Conservation (phyloP, 495 filamentous ascomycete species). For the Chlorociboria aeruginascens region DNA sequence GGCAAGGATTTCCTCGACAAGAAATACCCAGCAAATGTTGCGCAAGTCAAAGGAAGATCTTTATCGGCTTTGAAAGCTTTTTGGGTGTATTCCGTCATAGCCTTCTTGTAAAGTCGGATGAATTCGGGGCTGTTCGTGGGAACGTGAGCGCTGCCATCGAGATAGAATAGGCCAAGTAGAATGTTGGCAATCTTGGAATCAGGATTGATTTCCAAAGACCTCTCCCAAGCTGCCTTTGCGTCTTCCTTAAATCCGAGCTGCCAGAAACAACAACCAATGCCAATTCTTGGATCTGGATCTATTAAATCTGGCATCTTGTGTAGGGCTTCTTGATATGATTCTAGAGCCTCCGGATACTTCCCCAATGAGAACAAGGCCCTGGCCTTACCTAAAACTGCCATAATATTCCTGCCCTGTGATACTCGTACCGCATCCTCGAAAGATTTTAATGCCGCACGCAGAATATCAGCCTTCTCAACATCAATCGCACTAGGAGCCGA, state of each 20-base stretch:
- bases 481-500: constrained; percentile 48
- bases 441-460: constrained; percentile 73
- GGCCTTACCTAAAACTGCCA: constrained; percentile 80
- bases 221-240: constrained; percentile 80
- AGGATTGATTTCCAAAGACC: constrained; percentile 73
- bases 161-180: constrained; percentile 76
- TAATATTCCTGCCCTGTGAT: constrained; percentile 74
- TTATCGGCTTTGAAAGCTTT: constrained; percentile 94
- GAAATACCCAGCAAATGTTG: constrained; percentile 82
- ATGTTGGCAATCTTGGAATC: constrained; percentile 86
- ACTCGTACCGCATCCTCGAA: constrained; percentile 86
- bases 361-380: constrained; percentile 74
- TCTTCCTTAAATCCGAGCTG: constrained; percentile 87
- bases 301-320: constrained; percentile 71
- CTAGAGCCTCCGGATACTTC: constrained; percentile 68
- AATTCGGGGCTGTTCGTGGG: constrained; percentile 67
- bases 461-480: constrained; percentile 63
- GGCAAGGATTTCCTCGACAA: constrained; percentile 60
- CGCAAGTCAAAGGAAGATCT: constrained; percentile 78
- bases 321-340: constrained; percentile 76
- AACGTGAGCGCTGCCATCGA: constrained; percentile 69
- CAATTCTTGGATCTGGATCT: constrained; percentile 93
- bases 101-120: constrained; percentile 71
- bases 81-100: constrained; percentile 88
- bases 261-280: constrained; percentile 93